A percentile compares a stretch with the other conserved stretches of the same genome.
Evolutionary conservation across 2,329 filamentous ascomycete species (phyloP).

Genomic region (Colletotrichum sp.): DNA sequence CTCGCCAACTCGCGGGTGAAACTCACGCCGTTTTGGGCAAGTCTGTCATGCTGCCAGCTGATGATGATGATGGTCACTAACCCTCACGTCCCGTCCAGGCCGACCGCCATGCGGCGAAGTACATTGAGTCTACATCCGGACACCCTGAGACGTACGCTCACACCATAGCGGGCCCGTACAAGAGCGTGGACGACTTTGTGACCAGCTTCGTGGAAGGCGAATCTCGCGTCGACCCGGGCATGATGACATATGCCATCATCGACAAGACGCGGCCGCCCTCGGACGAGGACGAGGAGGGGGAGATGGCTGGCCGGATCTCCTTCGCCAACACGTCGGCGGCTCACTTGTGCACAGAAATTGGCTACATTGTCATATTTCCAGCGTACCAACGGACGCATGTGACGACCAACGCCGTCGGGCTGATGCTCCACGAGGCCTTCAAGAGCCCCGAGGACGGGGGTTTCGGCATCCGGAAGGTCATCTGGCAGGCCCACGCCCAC

Average conservation of each 20-base stretch:
- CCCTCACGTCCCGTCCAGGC: background rate
- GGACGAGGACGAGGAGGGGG: constrained; percentile 29
- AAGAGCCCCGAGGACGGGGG: constrained; percentile 20
- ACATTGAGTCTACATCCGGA: background rate
- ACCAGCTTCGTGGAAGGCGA: constrained; percentile 13
- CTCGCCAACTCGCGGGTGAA: constrained; percentile 21
- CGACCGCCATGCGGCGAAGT: constrained; percentile 21
- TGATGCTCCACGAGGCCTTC: constrained; percentile 35
- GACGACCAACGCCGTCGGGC: constrained; percentile 34
- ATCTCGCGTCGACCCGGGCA: constrained; percentile 8
- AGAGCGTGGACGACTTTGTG: constrained; percentile 15
- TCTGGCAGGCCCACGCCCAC: constrained; percentile 35
- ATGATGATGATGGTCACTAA: background rate
- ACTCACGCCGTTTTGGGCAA: constrained; percentile 20
- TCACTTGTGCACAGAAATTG: constrained; percentile 31
- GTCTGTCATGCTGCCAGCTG: background rate
- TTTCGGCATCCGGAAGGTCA: constrained; percentile 31
- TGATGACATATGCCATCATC: constrained; percentile 28
- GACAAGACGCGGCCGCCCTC: constrained; percentile 30
- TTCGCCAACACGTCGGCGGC: constrained; percentile 26
- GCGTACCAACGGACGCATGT: constrained; percentile 39
- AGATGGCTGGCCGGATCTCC: constrained; percentile 31
- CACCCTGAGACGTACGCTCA: constrained; percentile 25
- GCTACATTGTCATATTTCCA: constrained; percentile 38
- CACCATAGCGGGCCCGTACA: constrained; percentile 23